Evolutionary conservation across 768 basidiomycete genomes (phyloP), one percentile per base, ranked within the genome.

Genomic region (Boletus reticulatus): DNA sequence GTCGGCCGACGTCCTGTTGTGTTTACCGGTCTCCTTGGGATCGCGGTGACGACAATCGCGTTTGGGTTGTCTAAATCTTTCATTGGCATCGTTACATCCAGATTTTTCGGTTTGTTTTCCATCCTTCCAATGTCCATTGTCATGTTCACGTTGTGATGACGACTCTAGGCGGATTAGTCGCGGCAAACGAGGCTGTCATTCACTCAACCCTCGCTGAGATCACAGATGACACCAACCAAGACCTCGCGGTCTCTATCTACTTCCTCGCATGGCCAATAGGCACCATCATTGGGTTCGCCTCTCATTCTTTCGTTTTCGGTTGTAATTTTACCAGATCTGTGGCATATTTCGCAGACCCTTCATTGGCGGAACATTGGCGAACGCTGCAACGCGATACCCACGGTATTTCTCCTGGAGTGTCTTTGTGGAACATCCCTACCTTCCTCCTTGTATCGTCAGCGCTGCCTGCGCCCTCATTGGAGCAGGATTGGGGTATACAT

Each of bases 1-100:
- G 71, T 85, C 12, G 86, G 87, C 11, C 75, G 87, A 6, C 78
- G 81, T 22, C 87, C 87, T 16, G 78, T 87, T 16, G 78, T 88
- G 17, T 72, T 87, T 31, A 55, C 70, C 0, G 84, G 84, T n/a
- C 76, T 78, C 22, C 17, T 77, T 1, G 83, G 82, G 6, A 76
- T 83, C 22, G 79, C 79, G 2, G 48, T 81, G 11, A 71, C 80
- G 7, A 84, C 83, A 1, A 52, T 77, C 5, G 62, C 76, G 7
- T 78, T 87, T 55, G 87, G 87, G 0, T 62, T 87, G 14, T 85
- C 85, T 5, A 75, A 70, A n/a, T 79, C 74, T 13, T 71, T 88
- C 11, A 49, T 62, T 9, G 70, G 75, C 6, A 70, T 85, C 20
- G 61, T 88, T 10, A 60, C 78, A 14, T 76, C 77, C 5, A 77